Evolutionary conservation across 2,329 filamentous ascomycete genomes (phyloP), one percentile per base, ranked within the genome.

Genomic region (Zymoseptoria crescenta): DNA sequence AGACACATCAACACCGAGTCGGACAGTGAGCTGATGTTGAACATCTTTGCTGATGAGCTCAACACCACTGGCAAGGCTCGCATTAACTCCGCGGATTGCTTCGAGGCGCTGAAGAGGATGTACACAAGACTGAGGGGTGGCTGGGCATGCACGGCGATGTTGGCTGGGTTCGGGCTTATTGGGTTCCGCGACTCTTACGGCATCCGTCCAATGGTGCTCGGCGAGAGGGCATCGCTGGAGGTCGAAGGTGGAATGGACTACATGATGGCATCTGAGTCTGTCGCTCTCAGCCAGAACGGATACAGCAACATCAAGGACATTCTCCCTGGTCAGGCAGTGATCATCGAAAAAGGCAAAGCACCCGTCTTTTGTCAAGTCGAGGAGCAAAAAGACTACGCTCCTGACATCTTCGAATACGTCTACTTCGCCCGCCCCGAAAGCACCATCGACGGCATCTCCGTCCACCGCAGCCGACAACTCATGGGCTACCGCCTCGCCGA

Each of bases 1-100:
- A 83, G 90, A 65, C 91, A 95, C 73, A 88, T 94, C 79, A 96
- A 96, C 75, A 92, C 91, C 28, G 90, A 95, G 69, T 91, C 87
- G 59, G 91, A 96, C 76, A 91, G 87, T 66, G 91, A 96, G 76
- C 77, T 93, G 62, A 89, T 94, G 79, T 80, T 96, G 62, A 96
- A 96, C 74, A 83, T 96, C 66, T 96, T 93, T 67, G 92, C 91
- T 24, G 84, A 89, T 72, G 88, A 89, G 72, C 81, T 94, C 53
- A 87, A 88, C 65, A 85, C 91, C 75, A 89, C 87, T 27, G 87
- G 87, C 67, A 94, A 94, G 76, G 83, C 87, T 58, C 87, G 89
- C 75, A 86, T 90, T 64, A 93, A 93, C 69, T 79, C 83, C 59
- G 84, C 87, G 56, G 90, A 94, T 74, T 81, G 91, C 68, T 93